Conservation (phyloP, 2,329 filamentous ascomycete species). For the Capronia coronata region DNA sequence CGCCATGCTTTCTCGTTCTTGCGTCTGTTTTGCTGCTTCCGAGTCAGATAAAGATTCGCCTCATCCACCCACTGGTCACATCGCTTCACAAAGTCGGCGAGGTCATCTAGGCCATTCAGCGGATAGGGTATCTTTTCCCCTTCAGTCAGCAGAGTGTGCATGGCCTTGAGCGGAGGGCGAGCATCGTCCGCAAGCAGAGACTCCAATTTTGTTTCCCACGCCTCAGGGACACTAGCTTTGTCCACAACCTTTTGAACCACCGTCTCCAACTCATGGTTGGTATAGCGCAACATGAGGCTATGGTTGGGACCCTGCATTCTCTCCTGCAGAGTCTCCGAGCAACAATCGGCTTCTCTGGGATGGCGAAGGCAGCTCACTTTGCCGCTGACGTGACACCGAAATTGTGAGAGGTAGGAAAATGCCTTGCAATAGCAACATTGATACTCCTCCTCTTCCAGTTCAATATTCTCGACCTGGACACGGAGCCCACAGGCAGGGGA, state of each 20-base stretch:
- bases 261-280: conserved; percentile 60
- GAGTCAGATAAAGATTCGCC: conserved; percentile 89
- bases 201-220: conserved; percentile 86
- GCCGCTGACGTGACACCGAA: conserved; percentile 72
- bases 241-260: conserved; percentile 73
- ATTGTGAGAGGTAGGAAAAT: conserved; percentile 84
- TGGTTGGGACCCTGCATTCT: conserved; percentile 67
- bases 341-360: conserved; percentile 74
- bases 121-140: conserved; percentile 94
- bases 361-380: conserved; percentile 79
- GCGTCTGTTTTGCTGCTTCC: conserved; percentile 93
- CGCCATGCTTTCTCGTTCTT: conserved; percentile 89
- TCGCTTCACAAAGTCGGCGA: conserved; percentile 85
- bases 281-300: conserved; percentile 68
- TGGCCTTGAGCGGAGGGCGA: conserved; percentile 74
- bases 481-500: conserved; percentile 51
- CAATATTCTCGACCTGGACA: conserved; percentile 62
- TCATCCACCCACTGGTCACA: conserved; percentile 98
- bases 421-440: conserved; percentile 88
- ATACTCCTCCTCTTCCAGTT: conserved; percentile 85
- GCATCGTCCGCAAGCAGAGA: conserved; percentile 75
- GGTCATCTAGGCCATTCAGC: conserved; percentile 70
- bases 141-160: conserved; percentile 79
- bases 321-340: conserved; percentile 59
- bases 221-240: conserved; percentile 76